phyloP scores from a whole-genome alignment of 768 basidiomycete genomes.

The Boletus rubescentipes region DNA sequence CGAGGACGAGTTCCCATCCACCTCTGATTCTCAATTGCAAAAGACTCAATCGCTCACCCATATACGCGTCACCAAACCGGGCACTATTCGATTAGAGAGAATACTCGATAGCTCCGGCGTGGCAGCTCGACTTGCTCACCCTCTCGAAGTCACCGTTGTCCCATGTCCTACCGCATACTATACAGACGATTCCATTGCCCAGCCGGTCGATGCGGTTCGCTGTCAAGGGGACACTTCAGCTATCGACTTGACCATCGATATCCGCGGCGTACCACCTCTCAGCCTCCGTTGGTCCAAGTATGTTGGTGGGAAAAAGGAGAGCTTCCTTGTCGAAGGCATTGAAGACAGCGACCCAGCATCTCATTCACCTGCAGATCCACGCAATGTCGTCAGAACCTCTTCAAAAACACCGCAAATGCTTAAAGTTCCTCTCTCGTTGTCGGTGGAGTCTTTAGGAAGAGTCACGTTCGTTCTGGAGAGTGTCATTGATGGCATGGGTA shows the following conservation, averaged over 20 bases:
- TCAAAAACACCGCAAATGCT: conserved; percentile 51
- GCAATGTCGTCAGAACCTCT: conserved; percentile 20
- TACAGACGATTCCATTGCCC: conserved; percentile 35
- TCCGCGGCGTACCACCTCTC: conserved; percentile 74
- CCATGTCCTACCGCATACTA: conserved; percentile 84
- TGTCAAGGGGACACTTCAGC: conserved; percentile 69
- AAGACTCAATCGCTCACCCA: conserved; percentile 73
- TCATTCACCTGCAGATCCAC: conserved; percentile 26
- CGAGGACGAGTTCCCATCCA: conserved; percentile 30
- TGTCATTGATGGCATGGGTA: conserved; percentile 81
- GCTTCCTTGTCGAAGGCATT: conserved; percentile 82
- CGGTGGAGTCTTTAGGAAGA: conserved; percentile 61
- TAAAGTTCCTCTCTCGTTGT: conserved; percentile 64
- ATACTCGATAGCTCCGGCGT: conserved; percentile 69
- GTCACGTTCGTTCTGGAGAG: conserved; percentile 77
- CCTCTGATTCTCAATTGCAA: conserved; percentile 54
- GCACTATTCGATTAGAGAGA: conserved; percentile 70
- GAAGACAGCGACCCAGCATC: conserved; percentile 51
- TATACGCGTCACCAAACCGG: conserved; percentile 71
- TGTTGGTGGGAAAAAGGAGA: conserved; percentile 62
- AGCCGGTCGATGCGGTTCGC: conserved; percentile 45
- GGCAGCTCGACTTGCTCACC: conserved; percentile 68
- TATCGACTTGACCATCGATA: conserved; percentile 58
- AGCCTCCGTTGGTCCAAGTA: conserved; percentile 76
- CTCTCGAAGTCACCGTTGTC: conserved; percentile 66